Evolutionary conservation across 1,284 basidiomycete species (phyloP), one percentile per base, ranked within the genome.

Genomic region (Austropuccinia psidii): DNA sequence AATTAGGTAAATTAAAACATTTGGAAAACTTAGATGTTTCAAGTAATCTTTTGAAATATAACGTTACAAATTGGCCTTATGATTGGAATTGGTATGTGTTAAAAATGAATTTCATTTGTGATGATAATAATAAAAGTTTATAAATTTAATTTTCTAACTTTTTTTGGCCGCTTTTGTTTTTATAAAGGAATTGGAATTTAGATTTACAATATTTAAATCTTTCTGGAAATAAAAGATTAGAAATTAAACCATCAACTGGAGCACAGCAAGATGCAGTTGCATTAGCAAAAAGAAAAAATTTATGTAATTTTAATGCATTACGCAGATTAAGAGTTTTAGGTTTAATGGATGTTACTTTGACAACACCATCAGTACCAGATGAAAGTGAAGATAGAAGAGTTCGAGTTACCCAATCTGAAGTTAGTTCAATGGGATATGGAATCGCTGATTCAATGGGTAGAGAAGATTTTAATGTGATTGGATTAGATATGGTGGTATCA

Each of bases 1-100:
- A 98, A 81, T 82, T 98, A 54, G 89, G 89, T 41, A 90, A 91
- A 79, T 85, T 98, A 76, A 86, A 86, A 79, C 88, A 86, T 73
- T 83, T 99, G 77, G 87, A 86, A 75, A 87, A 90, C 33, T 84
- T 99, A 75, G 96, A 99, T 80, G 96, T 92, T 1, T 94, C 95
- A 7, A 94, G 90, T 81, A 99, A 99, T 80, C 82, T 88, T 66
- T 85, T 99, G 81, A 94, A 92, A 85, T 98, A 98, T 83, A 99
- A 98, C 80, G 94, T 98, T 77, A 90, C 93, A 78, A 99, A 98
- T 79, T 95, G 89, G 89, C 91, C 95, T 79, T 99, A 95, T 82
- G 96, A 99, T 82, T 98, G 95, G 95, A 98, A 99, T 81, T 99
- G 96, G 96, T 93, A 76, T 68, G 85, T 82, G 50, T 54, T 76